Evolutionary conservation across 805 yeast species (phyloP).

Genomic region (Tetrapisispora nanseiensis): DNA sequence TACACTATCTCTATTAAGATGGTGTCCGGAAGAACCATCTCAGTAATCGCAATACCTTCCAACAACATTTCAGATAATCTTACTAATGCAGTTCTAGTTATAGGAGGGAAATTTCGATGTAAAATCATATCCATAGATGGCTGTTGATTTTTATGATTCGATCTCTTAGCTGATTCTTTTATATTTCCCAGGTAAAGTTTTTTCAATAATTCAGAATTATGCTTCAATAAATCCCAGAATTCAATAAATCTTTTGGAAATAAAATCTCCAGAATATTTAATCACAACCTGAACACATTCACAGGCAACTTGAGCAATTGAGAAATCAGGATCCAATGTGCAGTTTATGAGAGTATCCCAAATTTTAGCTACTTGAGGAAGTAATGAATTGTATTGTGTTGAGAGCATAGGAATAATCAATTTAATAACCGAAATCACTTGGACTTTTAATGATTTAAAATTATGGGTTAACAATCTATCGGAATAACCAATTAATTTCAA

Average conservation of each 20-base stretch:
- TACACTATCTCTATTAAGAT: slow-evolving; percentile 16
- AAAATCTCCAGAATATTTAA: slow-evolving; percentile 20
- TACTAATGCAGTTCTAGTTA: slow-evolving; percentile 14
- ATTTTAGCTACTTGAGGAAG: slow-evolving; percentile 26
- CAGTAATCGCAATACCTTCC: slow-evolving; percentile 21
- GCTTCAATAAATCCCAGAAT: slow-evolving; percentile 17
- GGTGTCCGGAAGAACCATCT: slow-evolving; percentile 14
- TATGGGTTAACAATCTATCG: slow-evolving; percentile 58
- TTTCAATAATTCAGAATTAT: slow-evolving; percentile 11
- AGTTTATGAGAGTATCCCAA: slow-evolving; percentile 21
- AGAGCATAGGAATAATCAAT: slow-evolving; percentile 41
- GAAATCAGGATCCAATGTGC: slow-evolving; percentile 14
- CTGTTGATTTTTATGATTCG: background rate
- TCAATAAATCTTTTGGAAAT: slow-evolving; percentile 23
- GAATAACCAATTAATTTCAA: slow-evolving; percentile 60
- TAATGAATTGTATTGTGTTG: slow-evolving; percentile 32
- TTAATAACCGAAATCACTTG: slow-evolving; percentile 45
- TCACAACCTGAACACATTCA: slow-evolving; percentile 14
- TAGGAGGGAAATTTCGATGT: slow-evolving; percentile 15
- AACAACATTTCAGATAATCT: slow-evolving; percentile 16
- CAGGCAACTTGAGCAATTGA: slow-evolving; percentile 18
- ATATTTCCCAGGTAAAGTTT: slow-evolving; percentile 1
- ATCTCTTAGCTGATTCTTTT: background rate
- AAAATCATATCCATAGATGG: background rate
- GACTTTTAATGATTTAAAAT: slow-evolving; percentile 45